A percentile compares a stretch with the other conserved stretches of the same genome.
Evolutionary conservation across 164 flowering plant species (phyloP).

Genomic region (Umbellularia californica): DNA sequence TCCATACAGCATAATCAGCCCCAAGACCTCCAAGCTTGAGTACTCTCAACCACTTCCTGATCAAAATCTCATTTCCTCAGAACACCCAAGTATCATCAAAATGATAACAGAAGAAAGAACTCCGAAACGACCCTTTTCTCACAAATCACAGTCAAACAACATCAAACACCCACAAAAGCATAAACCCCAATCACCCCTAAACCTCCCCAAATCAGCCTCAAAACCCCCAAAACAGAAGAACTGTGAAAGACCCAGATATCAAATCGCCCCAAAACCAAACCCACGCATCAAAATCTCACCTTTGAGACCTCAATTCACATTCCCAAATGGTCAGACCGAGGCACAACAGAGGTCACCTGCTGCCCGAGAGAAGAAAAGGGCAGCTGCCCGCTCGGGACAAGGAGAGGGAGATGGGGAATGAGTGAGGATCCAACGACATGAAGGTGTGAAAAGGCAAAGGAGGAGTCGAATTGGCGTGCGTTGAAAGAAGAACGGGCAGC

Average conservation of each 20-base stretch:
- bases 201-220: neutral
- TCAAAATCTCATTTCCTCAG: neutral
- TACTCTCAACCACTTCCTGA: too few species aligned
- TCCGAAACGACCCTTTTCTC: neutral
- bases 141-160: neutral
- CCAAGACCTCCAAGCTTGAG: too few species aligned
- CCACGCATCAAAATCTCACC: conserved; percentile 12
- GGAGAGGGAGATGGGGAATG: neutral
- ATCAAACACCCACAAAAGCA: conserved; percentile 1
- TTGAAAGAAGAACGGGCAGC: conserved; percentile 17
- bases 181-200: neutral
- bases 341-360: neutral
- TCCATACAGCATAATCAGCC: too few species aligned
- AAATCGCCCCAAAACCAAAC: conserved; percentile 21
- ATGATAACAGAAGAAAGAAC: neutral
- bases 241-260: too few species aligned
- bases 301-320: neutral
- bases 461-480: neutral
- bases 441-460: neutral
- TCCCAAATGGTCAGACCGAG: too few species aligned
- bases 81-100: neutral
- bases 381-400: neutral
- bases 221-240: neutral
- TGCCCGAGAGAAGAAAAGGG: neutral
- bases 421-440: too few species aligned